Evolutionary conservation across 2,329 filamentous ascomycete genomes (phyloP).

Genomic region (Sarocladium brachiariae): DNA sequence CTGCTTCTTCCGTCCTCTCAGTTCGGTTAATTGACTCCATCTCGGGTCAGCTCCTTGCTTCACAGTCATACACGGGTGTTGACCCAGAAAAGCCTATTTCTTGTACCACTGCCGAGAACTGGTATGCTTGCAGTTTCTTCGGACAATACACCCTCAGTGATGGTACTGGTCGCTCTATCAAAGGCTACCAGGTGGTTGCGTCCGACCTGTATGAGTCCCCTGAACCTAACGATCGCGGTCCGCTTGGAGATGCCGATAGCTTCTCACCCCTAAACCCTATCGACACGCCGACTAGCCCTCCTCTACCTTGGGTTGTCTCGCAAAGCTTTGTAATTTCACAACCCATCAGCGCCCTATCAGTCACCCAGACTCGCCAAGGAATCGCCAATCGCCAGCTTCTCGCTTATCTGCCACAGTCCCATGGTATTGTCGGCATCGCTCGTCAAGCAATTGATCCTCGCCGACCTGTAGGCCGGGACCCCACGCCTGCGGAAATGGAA

Average conservation of each 20-base stretch:
- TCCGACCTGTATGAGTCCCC: constrained; percentile 88
- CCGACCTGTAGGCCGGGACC: constrained; percentile 77
- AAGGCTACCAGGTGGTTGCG: constrained; percentile 79
- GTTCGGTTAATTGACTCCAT: constrained; percentile 81
- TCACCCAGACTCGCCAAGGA: constrained; percentile 86
- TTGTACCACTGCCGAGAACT: constrained; percentile 84
- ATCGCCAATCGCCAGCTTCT: constrained; percentile 80
- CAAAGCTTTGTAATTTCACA: constrained; percentile 77
- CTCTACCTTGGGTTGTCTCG: constrained; percentile 67
- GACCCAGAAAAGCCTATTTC: constrained; percentile 68
- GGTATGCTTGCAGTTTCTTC: constrained; percentile 82
- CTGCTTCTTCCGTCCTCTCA: constrained; percentile 51
- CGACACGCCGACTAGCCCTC: constrained; percentile 44
- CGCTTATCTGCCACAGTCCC: constrained; percentile 65
- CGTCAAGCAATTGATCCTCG: constrained; percentile 76
- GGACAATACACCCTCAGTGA: constrained; percentile 53
- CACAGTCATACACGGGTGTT: constrained; percentile 63
- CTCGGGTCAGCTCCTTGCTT: constrained; percentile 72
- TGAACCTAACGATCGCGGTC: constrained; percentile 75
- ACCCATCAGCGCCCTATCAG: constrained; percentile 70
- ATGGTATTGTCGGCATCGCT: constrained; percentile 73
- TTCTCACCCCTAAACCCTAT: constrained; percentile 71
- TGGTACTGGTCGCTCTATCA: constrained; percentile 49
- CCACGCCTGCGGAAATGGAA: constrained; percentile 69
- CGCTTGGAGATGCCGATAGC: constrained; percentile 61